Percentiles rank a stretch among this genome's conserved stretches.
phyloP scores from a whole-genome alignment of 495 filamentous ascomycete genomes.

The Penicillium ucsense region DNA sequence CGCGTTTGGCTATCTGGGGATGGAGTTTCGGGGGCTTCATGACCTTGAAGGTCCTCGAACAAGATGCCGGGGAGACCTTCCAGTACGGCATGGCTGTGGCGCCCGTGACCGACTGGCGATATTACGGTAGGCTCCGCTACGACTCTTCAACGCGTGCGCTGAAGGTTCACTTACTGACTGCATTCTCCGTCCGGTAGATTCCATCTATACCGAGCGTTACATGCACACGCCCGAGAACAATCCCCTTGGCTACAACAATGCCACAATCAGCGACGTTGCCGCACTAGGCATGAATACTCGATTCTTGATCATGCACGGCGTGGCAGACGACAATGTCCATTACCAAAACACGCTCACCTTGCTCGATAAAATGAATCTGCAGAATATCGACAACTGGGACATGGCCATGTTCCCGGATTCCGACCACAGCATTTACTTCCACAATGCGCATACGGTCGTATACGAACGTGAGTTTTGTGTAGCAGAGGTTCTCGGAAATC shows the following conservation, averaged over 20 bases:
- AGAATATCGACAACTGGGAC: slow-evolving; percentile 85
- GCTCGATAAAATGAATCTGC: slow-evolving; percentile 78
- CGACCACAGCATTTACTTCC: slow-evolving; percentile 92
- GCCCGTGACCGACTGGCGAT: slow-evolving; percentile 94
- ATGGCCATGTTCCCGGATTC: slow-evolving; percentile 93
- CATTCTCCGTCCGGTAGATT: slow-evolving; percentile 43
- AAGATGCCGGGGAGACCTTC: slow-evolving; percentile 82
- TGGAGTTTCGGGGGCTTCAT: slow-evolving; percentile 98
- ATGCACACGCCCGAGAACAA: slow-evolving; percentile 90
- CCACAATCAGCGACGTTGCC: slow-evolving; percentile 59
- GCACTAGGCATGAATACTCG: slow-evolving; percentile 65
- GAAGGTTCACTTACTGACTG: neutral
- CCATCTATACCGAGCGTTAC: slow-evolving; percentile 91
- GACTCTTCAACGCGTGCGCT: neutral
- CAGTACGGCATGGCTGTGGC: slow-evolving; percentile 96
- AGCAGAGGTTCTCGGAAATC: neutral
- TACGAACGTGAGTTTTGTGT: slow-evolving; percentile 75
- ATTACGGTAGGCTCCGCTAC: slow-evolving; percentile 49
- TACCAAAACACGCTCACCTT: slow-evolving; percentile 84
- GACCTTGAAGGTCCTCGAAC: slow-evolving; percentile 91
- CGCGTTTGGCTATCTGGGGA: slow-evolving; percentile 87
- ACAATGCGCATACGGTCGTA: slow-evolving; percentile 85
- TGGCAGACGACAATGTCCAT: slow-evolving; percentile 94
- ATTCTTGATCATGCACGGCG: slow-evolving; percentile 90
- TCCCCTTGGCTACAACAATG: slow-evolving; percentile 61